These are phyloP conservation scores for Haberlea rhodopensis DNA, from an alignment of 257 asterid species.

Conservation along the genomic window DNA sequence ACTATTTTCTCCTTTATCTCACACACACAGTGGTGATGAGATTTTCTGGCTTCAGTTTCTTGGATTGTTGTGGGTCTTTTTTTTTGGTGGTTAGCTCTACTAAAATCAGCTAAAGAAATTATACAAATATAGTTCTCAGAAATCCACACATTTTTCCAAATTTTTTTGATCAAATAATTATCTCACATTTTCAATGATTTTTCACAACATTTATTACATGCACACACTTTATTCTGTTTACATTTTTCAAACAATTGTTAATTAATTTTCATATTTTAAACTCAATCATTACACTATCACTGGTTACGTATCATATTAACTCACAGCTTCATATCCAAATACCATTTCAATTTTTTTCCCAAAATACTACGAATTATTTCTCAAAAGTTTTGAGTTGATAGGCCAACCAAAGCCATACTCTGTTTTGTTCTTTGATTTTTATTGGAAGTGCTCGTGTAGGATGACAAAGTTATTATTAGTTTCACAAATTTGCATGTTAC, in stretches of 20 bases:
- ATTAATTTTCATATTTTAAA: neutral
- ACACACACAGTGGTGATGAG: neutral
- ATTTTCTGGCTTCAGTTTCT: neutral
- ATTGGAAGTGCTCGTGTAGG: neutral
- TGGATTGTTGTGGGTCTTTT: neutral
- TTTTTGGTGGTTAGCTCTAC: neutral
- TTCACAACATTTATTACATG: neutral
- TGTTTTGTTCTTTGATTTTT: neutral
- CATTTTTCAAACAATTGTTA: neutral
- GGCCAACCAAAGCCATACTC: neutral
- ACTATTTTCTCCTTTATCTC: neutral
- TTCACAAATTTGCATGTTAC: conserved; percentile 1
- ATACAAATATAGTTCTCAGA: neutral
- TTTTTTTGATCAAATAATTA: neutral
- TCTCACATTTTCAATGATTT: too few species aligned
- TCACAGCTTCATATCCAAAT: neutral
- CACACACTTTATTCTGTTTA: neutral
- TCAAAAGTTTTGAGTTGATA: neutral
- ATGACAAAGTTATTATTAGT: neutral
- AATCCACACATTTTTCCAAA: neutral
- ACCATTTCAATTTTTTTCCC: neutral
- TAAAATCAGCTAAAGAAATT: neutral
- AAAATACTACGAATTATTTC: neutral
- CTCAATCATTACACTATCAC: neutral
- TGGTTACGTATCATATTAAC: neutral